Evolutionary conservation across 108 stramenopile genomes (phyloP).

Genomic region (Skeletonema tropicum): DNA sequence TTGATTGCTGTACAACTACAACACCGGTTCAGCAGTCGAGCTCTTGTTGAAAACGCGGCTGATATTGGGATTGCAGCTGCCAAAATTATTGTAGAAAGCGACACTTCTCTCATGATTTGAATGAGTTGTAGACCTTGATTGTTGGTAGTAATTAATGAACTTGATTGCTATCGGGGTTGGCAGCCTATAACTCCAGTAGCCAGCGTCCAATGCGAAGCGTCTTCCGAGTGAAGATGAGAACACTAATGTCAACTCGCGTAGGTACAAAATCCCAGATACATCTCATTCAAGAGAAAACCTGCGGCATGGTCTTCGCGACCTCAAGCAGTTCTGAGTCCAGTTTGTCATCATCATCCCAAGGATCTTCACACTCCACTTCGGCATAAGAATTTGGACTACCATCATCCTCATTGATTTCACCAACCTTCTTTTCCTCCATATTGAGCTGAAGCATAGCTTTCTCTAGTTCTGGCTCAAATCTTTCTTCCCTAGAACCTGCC

Average conservation of each 20-base stretch:
- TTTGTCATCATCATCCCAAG: no score
- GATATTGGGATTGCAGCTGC: not conserved
- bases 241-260: not conserved
- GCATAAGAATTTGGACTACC: not conserved
- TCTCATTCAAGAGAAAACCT: not conserved
- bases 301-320: not conserved
- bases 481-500: not conserved
- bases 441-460: conserved; percentile 39
- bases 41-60: not conserved
- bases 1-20: not conserved
- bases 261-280: not conserved
- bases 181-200: no score
- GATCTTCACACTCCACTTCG: not conserved
- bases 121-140: not conserved
- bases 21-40: not conserved
- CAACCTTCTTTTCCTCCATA: conserved; percentile 13
- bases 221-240: not conserved
- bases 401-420: conserved; percentile 18
- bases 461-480: conserved; percentile 29
- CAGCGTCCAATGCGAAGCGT: not conserved
- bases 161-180: no score
- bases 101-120: not conserved
- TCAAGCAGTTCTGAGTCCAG: conserved; percentile 8
- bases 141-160: no score
- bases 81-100: not conserved